A percentile compares a stretch with the other conserved stretches of the same genome.
phyloP scores from a whole-genome alignment of 2,329 filamentous ascomycete genomes.

The Fusarium nodosum region DNA sequence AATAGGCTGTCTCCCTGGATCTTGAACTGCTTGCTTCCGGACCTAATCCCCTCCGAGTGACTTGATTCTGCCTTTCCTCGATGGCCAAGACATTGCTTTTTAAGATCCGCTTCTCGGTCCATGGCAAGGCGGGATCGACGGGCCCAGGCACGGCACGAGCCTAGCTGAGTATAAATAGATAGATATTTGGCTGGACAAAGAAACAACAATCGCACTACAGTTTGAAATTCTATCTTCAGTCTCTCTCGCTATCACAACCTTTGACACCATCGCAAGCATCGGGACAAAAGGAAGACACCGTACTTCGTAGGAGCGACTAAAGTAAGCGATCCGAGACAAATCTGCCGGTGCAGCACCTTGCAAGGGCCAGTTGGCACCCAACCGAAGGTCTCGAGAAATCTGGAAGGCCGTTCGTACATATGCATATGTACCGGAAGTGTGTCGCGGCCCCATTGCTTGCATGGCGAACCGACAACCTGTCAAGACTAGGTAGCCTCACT shows the following conservation, averaged over 20 bases:
- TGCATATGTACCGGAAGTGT: conserved; percentile 29
- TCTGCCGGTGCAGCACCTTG: conserved; percentile 24
- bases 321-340: conserved; percentile 25
- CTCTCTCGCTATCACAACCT: not conserved
- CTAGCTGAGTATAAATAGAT: conserved; percentile 33
- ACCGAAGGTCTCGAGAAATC: conserved; percentile 22
- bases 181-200: not conserved
- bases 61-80: conserved; percentile 25
- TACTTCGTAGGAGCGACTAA: not conserved
- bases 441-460: conserved; percentile 49
- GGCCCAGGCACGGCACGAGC: conserved; percentile 48
- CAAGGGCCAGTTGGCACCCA: conserved; percentile 26
- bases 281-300: not conserved
- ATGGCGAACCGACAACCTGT: conserved; percentile 50
- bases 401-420: conserved; percentile 39
- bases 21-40: not conserved
- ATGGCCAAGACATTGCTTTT: conserved; percentile 23
- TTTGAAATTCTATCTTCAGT: conserved; percentile 2
- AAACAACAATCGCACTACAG: not conserved
- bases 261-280: conserved; percentile 1
- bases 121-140: conserved; percentile 44
- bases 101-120: conserved; percentile 39
- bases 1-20: not conserved
- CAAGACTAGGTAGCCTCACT: conserved; percentile 48
- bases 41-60: conserved; percentile 17